Conservation (phyloP, 2,329 filamentous ascomycete genomes). For the Arachnomyces sp. region DNA sequence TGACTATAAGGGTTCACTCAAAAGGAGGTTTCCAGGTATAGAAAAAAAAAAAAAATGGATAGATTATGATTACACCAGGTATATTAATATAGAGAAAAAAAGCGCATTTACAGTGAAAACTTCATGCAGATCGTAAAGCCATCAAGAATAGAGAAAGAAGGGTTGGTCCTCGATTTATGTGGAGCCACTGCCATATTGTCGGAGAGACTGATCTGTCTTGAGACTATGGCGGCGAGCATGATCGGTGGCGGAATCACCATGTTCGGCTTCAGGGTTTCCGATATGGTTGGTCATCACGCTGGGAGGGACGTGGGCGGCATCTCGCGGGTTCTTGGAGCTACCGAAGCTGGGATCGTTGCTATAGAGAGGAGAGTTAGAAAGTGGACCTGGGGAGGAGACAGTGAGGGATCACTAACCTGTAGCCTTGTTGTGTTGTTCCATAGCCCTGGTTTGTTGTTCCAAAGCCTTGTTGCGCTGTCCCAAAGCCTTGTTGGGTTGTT, state of each 20-base stretch:
- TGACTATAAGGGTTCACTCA: too few species aligned
- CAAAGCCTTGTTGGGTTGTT: too few species aligned
- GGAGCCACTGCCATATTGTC: slow-evolving; percentile 1
- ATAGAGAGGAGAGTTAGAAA: not conserved
- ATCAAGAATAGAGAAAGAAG: too few species aligned
- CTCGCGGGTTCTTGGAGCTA: slow-evolving; percentile 41
- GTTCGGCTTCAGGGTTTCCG: slow-evolving; percentile 40
- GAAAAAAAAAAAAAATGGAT: too few species aligned
- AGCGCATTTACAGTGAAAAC: too few species aligned
- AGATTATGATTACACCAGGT: too few species aligned
- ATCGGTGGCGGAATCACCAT: slow-evolving; percentile 39
- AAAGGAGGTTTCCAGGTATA: too few species aligned
- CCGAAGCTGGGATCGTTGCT: not conserved
- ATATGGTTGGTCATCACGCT: slow-evolving; percentile 45
- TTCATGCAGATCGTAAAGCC: too few species aligned
- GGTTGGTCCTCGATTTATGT: not conserved
- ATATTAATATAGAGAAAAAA: too few species aligned
- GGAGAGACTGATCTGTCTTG: slow-evolving; percentile 3
- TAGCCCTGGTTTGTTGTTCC: slow-evolving; percentile 24
- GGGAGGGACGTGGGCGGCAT: slow-evolving; percentile 52
- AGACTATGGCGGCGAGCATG: slow-evolving; percentile 42
- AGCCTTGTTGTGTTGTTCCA: too few species aligned
- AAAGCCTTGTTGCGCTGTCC: too few species aligned
- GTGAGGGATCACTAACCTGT: too few species aligned
- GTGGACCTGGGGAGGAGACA: not conserved